Conservation (phyloP, 306 rosid genomes). For the Cucumis cinereus region DNA sequence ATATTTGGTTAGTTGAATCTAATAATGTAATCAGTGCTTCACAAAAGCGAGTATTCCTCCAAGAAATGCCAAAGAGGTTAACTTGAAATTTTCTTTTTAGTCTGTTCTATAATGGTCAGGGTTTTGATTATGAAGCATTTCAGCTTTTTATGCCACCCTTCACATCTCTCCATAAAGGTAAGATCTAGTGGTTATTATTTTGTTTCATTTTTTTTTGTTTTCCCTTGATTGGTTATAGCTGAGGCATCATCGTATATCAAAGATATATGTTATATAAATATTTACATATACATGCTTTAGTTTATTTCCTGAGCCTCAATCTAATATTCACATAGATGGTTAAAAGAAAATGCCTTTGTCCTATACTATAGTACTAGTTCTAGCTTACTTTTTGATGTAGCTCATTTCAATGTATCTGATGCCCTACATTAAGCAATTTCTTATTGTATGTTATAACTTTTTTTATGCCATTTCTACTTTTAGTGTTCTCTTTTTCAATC, state of each 20-base stretch:
- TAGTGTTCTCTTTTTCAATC: background rate
- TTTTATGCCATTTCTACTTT: background rate
- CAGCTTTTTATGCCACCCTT: too few species aligned
- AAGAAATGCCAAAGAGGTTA: slow-evolving; percentile 88
- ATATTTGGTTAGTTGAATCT: too few species aligned
- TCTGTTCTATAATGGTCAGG: slow-evolving; percentile 15
- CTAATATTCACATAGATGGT: background rate
- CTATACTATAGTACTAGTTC: background rate
- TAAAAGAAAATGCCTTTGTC: background rate
- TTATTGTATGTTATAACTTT: background rate
- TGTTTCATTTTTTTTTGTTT: background rate
- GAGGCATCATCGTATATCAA: slow-evolving; percentile 53
- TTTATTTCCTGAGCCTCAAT: background rate
- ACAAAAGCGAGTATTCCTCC: slow-evolving; percentile 93
- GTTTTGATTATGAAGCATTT: too few species aligned
- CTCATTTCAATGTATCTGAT: background rate
- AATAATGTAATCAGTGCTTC: too few species aligned
- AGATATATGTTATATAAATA: slow-evolving; percentile 18
- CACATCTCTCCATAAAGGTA: too few species aligned
- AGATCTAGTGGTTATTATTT: slow-evolving; percentile 10
- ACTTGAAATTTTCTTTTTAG: slow-evolving; percentile 25
- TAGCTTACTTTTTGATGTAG: background rate
- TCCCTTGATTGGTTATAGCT: slow-evolving; percentile 14
- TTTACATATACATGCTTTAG: background rate
- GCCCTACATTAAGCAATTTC: background rate